Percentiles rank a stretch among this genome's conserved stretches.
These are phyloP conservation scores for Lactarius psammicola DNA, from an alignment of 768 basidiomycete species.

Conservation along the genomic window DNA sequence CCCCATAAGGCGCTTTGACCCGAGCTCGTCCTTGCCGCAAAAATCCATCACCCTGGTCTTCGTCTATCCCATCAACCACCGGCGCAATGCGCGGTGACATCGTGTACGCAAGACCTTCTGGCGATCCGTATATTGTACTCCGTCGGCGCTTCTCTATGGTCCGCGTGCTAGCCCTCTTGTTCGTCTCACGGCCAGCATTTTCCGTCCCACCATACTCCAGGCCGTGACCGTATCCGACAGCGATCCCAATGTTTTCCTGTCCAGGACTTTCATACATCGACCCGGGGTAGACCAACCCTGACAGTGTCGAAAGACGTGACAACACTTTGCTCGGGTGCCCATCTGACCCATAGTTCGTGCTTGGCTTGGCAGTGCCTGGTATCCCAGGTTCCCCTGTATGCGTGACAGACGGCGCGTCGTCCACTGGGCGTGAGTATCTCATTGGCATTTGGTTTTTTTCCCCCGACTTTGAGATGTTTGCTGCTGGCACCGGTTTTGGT, in stretches of 20 bases:
- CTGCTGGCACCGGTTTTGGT: constrained; percentile 16
- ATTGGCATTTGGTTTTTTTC: not conserved
- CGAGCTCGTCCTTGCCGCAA: constrained; percentile 48
- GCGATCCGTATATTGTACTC: constrained; percentile 25
- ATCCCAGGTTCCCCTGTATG: constrained; percentile 8
- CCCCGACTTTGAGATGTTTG: constrained; percentile 4
- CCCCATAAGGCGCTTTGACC: constrained; percentile 67
- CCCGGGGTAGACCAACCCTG: constrained; percentile 21
- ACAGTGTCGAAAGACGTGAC: constrained; percentile 29
- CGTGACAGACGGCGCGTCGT: not conserved
- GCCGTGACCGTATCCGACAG: constrained; percentile 22
- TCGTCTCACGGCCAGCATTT: constrained; percentile 3
- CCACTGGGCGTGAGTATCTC: constrained; percentile 22
- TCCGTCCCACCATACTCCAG: constrained; percentile 2
- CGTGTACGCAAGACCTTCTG: constrained; percentile 27
- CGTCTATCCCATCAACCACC: constrained; percentile 31
- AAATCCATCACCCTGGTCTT: constrained; percentile 30
- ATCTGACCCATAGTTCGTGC: constrained; percentile 6
- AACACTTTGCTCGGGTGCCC: constrained; percentile 7
- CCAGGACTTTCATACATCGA: constrained; percentile 19
- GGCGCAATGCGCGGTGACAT: constrained; percentile 33
- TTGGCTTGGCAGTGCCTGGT: not conserved
- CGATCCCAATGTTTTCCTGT: constrained; percentile 29
- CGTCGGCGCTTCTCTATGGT: constrained; percentile 17
- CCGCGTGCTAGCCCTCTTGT: constrained; percentile 24